phyloP scores from a whole-genome alignment of 495 filamentous ascomycete genomes.

The Elasticomyces elasticus region DNA sequence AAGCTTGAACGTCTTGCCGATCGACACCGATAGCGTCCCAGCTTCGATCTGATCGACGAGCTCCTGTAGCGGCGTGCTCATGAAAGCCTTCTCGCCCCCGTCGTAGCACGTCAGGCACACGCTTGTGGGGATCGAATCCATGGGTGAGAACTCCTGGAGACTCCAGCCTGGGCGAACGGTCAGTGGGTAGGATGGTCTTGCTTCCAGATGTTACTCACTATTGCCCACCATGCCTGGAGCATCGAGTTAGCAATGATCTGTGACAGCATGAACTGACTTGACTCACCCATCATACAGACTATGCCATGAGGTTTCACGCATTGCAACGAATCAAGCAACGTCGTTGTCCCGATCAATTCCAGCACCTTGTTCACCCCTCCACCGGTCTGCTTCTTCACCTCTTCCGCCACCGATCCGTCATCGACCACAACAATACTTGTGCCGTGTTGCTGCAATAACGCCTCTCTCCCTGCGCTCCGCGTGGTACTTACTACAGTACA shows the following conservation, averaged over 20 bases:
- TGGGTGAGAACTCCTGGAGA: slow-evolving; percentile 37
- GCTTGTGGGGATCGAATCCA: slow-evolving; percentile 37
- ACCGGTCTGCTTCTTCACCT: slow-evolving; percentile 28
- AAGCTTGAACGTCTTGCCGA: slow-evolving; percentile 40
- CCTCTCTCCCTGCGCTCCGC: slow-evolving; percentile 30
- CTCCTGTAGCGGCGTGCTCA: slow-evolving; percentile 39
- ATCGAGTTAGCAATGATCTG: neutral
- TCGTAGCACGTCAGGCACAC: slow-evolving; percentile 39
- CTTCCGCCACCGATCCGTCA: slow-evolving; percentile 30
- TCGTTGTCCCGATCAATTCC: slow-evolving; percentile 37
- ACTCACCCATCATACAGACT: slow-evolving; percentile 25
- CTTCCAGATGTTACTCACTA: slow-evolving; percentile 12
- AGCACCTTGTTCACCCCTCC: slow-evolving; percentile 42
- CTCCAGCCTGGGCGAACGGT: slow-evolving; percentile 33
- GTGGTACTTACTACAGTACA: slow-evolving; percentile 35
- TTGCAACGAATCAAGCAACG: slow-evolving; percentile 37
- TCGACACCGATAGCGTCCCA: slow-evolving; percentile 35
- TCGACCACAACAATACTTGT: slow-evolving; percentile 37
- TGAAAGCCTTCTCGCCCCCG: slow-evolving; percentile 38
- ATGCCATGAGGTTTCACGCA: slow-evolving; percentile 34
- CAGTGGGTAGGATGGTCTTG: slow-evolving; percentile 1
- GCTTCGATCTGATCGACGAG: slow-evolving; percentile 32
- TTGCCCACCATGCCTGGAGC: slow-evolving; percentile 41
- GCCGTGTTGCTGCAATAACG: slow-evolving; percentile 34
- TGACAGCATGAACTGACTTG: neutral